Evolutionary conservation across 495 filamentous ascomycete genomes (phyloP).

Genomic region (Penicillium malachiteum): DNA sequence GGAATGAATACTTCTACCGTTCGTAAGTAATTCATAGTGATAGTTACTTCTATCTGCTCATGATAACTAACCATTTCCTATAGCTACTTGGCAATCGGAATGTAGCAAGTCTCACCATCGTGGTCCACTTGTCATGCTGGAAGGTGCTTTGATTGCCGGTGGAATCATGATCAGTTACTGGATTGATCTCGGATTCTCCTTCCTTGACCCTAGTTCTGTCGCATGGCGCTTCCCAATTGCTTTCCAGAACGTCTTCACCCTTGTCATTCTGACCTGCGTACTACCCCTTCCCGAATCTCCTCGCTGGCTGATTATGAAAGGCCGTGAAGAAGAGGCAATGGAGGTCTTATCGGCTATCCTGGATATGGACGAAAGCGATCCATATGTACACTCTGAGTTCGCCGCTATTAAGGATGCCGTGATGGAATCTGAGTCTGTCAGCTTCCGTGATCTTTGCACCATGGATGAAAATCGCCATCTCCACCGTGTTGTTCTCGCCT

Average conservation of each 20-base stretch:
- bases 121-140: conserved; percentile 30
- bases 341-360: conserved; percentile 34
- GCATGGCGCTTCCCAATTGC: conserved; percentile 40
- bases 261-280: conserved; percentile 32
- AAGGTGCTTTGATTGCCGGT: conserved; percentile 35
- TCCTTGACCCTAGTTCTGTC: conserved; percentile 29
- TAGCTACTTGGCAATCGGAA: conserved; percentile 41
- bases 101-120: conserved; percentile 33
- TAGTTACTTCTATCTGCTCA: not conserved
- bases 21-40: conserved; percentile 15
- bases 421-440: conserved; percentile 61
- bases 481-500: conserved; percentile 67
- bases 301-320: conserved; percentile 45
- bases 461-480: conserved; percentile 72
- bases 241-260: conserved; percentile 37
- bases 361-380: conserved; percentile 24
- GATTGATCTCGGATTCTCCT: conserved; percentile 49
- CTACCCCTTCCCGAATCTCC: conserved; percentile 41
- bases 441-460: conserved; percentile 66
- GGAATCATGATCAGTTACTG: conserved; percentile 50
- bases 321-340: conserved; percentile 34
- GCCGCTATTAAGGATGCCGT: conserved; percentile 73
- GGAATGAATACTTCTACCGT: conserved; percentile 54
- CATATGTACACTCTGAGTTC: conserved; percentile 61
- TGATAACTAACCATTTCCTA: not conserved